Base-by-base conservation (phyloP, 2,329 filamentous ascomycete genomes). In the Cytospora piceicola region DNA sequence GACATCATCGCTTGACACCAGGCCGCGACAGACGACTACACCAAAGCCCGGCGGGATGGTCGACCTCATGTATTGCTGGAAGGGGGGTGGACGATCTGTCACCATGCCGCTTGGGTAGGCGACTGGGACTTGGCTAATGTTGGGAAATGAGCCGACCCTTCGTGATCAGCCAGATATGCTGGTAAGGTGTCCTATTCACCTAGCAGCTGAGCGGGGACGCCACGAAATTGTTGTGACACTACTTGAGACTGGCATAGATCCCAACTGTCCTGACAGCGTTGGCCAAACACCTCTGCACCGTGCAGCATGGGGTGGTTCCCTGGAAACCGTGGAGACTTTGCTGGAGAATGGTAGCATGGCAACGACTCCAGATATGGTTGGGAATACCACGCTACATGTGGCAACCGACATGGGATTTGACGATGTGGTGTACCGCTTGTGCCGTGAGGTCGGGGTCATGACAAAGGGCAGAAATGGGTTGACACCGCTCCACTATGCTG, bases 361-460 rank as follows among this genome's bases (percentile, higher is more conserved):
- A 46, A 30, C 14, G 22, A 36, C 27, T 30, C 24, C 14, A 58
- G 39, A 58, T 30, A 46, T 5, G 34, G 20, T 58, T 30, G 56
- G 56, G 7, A 46, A 46, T 22, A 20, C 56, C 24, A 22, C 56
- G 20, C 56, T 58, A 29, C 56, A 58, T 46, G 15, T 58, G 36
- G 56, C 56, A 49, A 36, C 39, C 36, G 56, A 58, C 42, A 58
- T 58, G 56, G 56, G 56, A 24, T 58, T 46, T n/a, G 36, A 58
- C 12, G 29, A 58, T 30, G 56, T 58, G 36, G 56, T 58, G 22
- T 46, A 30, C 24, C 29, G 39, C 42, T 46, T 58, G 20, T 58
- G 56, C 29, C 14, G 14, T 5, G 14, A 49, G 15, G 36, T 58
- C 36, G n/a, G 30, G 6, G 34, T 58, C 22, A 58, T 29, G 56